Base-by-base conservation (phyloP, 208 protist genomes). In the Crithidia fasciculata region DNA sequence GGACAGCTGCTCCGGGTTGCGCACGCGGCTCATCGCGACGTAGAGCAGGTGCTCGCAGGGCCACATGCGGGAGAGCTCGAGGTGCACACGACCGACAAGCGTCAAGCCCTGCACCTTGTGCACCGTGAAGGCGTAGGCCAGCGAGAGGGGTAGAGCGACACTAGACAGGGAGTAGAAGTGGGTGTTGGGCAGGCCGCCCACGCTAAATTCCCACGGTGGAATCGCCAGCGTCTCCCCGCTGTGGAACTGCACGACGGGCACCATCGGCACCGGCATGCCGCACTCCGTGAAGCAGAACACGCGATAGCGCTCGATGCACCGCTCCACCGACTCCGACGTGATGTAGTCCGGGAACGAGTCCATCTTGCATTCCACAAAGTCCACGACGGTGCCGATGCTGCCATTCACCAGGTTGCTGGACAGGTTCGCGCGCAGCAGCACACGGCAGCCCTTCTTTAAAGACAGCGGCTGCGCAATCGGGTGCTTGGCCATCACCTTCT, bases 61-160 rank as follows among this genome's bases (percentile, higher is more conserved):
- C 91, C 91, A 96, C 91, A 96, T 96, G 67, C 88, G 85, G 43
- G 87, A 91, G 54, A 96, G 89, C 77, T 96, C 87, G 37, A 96
- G 86, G 76, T 96, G 91, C 62, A 96, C 91, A 44, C 89, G 91
- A 12, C 91, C 87, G 39, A 94, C 87, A 18, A 96, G 78, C 41
- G 89, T 94, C 60, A 96, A 76, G 2, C 91, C 91, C 80, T 96
- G 91, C 76, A 94, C 89, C 80, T 96, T 96, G 80, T 96, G 91
- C 76, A 96, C 91, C 8, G 91, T 96, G 77, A 96, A 96, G 78
- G 91, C 91, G 72, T 94, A 96, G 66, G 91, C 91, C n/a, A 94
- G 71, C 41, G 81, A 87, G 50, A 96, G 86, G 9, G 91, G 91
- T 7, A 96, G 63, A 19, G 87, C 81, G 10, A 96, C 89, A 37